Evolutionary conservation across 2,329 filamentous ascomycete species (phyloP).

Genomic region (Seiridium cupressi): DNA sequence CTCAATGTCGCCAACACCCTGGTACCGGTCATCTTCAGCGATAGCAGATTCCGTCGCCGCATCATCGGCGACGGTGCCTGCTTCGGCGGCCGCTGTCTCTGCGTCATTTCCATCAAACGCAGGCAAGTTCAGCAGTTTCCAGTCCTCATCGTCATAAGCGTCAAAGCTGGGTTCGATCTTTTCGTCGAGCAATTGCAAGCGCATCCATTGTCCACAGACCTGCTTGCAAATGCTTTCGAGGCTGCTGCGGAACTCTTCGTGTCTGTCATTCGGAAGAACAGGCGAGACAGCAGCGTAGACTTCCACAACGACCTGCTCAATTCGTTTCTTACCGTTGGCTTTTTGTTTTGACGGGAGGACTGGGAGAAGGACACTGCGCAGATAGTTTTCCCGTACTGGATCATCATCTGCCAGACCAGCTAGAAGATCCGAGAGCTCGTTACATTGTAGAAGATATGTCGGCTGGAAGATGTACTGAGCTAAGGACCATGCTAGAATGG

Average conservation of each 20-base stretch:
- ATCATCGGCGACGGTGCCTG: background rate
- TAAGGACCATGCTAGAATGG: slow-evolving; percentile 29
- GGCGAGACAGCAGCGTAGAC: slow-evolving; percentile 32
- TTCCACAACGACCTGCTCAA: slow-evolving; percentile 31
- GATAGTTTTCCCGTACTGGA: slow-evolving; percentile 26
- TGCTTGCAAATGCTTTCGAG: slow-evolving; percentile 26
- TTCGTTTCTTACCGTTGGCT: slow-evolving; percentile 22
- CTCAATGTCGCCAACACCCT: slow-evolving; percentile 2
- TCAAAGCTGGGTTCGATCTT: slow-evolving; percentile 30
- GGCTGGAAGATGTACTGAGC: slow-evolving; percentile 33
- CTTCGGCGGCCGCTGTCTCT: background rate
- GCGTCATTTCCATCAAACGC: background rate
- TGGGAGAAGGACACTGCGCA: slow-evolving; percentile 28
- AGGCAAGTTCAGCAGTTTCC: background rate
- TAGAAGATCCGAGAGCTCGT: slow-evolving; percentile 27
- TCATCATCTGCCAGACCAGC: slow-evolving; percentile 27
- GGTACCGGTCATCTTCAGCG: background rate
- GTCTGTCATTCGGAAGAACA: slow-evolving; percentile 27
- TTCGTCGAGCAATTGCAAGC: slow-evolving; percentile 27
- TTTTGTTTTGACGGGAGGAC: slow-evolving; percentile 27
- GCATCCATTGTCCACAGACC: slow-evolving; percentile 30
- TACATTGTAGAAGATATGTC: slow-evolving; percentile 29
- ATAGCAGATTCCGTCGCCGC: background rate
- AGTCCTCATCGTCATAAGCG: slow-evolving; percentile 8
- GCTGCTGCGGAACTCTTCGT: slow-evolving; percentile 26